phyloP scores from a whole-genome alignment of 352 stramenopile genomes.

The Phytopythium mirpurense region DNA sequence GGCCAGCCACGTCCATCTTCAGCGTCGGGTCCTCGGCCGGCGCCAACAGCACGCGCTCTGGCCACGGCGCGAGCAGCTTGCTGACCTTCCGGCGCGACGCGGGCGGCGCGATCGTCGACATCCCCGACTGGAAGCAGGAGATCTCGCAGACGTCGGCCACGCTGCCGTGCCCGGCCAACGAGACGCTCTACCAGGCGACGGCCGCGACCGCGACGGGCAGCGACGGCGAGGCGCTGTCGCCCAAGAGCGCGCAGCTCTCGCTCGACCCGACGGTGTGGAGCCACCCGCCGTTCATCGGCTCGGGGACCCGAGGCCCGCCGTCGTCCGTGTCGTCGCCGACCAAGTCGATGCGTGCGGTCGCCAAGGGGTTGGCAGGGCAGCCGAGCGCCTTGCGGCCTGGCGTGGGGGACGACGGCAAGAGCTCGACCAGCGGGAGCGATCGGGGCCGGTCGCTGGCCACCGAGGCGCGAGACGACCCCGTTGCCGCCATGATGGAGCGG shows the following conservation, averaged over 20 bases:
- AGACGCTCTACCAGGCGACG: conserved; percentile 1
- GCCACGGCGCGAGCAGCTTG: conserved; percentile 19
- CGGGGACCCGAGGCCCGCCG: conserved; percentile 20
- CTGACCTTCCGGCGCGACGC: conserved; percentile 47
- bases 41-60: conserved; percentile 32
- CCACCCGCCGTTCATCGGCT: conserved; percentile 51
- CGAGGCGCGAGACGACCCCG: conserved; percentile 21
- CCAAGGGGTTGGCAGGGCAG: background rate
- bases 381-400: background rate
- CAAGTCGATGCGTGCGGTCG: conserved; percentile 2
- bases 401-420: background rate
- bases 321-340: conserved; percentile 10
- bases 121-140: conserved; percentile 50
- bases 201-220: background rate
- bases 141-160: conserved; percentile 53
- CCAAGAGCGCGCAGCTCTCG: conserved; percentile 35
- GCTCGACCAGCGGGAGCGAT: background rate
- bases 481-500: conserved; percentile 30
- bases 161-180: conserved; percentile 17
- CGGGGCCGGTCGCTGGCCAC: background rate
- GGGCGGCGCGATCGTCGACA: conserved; percentile 35
- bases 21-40: conserved; percentile 48
- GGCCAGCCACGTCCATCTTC: conserved; percentile 65
- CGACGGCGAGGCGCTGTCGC: conserved; percentile 4
- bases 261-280: conserved; percentile 64